Percentiles rank a stretch among this genome's conserved stretches.
phyloP scores from a whole-genome alignment of 345 rosid genomes.

The Diplotaxis tenuifolia region DNA sequence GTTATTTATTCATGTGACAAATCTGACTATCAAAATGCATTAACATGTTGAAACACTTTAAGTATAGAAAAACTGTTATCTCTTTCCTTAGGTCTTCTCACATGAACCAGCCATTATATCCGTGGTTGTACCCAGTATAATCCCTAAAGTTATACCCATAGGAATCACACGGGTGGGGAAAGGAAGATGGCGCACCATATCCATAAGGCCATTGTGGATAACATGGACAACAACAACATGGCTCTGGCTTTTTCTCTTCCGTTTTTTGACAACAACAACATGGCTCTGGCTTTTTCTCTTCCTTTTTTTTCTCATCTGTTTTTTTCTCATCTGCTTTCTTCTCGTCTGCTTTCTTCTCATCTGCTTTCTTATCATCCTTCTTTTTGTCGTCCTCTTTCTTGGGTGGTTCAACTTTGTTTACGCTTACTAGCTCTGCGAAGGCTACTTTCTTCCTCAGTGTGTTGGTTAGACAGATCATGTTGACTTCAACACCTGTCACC shows the following conservation, averaged over 20 bases:
- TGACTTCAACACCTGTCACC: slow-evolving; percentile 35
- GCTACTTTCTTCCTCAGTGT: slow-evolving; percentile 28
- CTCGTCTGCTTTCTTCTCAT: neutral
- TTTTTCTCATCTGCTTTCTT: slow-evolving; percentile 4
- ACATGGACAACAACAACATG: neutral
- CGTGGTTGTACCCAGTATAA: slow-evolving; percentile 19
- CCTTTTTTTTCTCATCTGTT: neutral
- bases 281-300: slow-evolving; percentile 15
- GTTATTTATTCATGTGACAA: neutral
- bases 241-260: slow-evolving; percentile 16
- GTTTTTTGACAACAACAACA: neutral
- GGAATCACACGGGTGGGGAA: slow-evolving; percentile 33
- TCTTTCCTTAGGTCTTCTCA: slow-evolving; percentile 15
- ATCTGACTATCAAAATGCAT: neutral
- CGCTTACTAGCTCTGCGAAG: slow-evolving; percentile 38
- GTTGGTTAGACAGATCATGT: slow-evolving; percentile 32
- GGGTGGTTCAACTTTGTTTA: slow-evolving; percentile 39
- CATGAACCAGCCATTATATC: slow-evolving; percentile 27
- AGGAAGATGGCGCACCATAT: slow-evolving; percentile 35
- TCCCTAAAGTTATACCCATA: neutral
- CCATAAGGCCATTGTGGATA: slow-evolving; percentile 26
- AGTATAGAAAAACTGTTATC: slow-evolving; percentile 5
- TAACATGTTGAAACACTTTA: neutral
- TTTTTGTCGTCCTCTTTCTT: slow-evolving; percentile 20
- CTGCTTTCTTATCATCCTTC: too few species aligned